phyloP scores from a whole-genome alignment of 2,329 filamentous ascomycete species.

The Aspergillus novofumigatus region DNA sequence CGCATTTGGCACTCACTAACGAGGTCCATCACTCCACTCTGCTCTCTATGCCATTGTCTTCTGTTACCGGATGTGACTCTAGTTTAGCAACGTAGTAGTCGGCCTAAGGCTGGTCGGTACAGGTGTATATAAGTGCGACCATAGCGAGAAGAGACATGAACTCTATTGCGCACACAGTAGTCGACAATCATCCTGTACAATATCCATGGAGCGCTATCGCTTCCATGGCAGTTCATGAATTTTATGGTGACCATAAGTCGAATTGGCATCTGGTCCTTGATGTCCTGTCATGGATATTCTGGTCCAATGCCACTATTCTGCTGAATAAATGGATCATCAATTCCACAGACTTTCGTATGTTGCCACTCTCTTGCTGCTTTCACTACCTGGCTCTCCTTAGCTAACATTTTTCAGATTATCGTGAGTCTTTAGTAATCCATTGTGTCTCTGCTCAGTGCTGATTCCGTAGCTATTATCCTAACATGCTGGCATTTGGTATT shows the following conservation, averaged over 20 bases:
- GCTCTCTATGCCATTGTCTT: too few species aligned
- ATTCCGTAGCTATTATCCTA: conserved; percentile 53
- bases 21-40: background rate
- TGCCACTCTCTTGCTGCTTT: too few species aligned
- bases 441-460: background rate
- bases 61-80: too few species aligned
- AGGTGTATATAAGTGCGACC: background rate
- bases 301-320: conserved; percentile 55
- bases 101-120: background rate
- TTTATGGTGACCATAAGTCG: background rate
- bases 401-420: conserved; percentile 10
- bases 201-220: background rate
- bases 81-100: background rate
- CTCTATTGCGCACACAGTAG: background rate
- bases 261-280: background rate
- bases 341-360: conserved; percentile 74
- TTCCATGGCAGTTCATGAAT: background rate
- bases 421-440: conserved; percentile 3
- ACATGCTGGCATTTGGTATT: conserved; percentile 92
- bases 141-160: too few species aligned
- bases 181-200: background rate
- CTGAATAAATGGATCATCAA: conserved; percentile 98
- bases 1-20: background rate
- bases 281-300: conserved; percentile 14
- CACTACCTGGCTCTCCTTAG: too few species aligned